Evolutionary conservation across 345 rosid species (phyloP), one percentile per base, ranked within the genome.

Genomic region (Ceriops tagal): DNA sequence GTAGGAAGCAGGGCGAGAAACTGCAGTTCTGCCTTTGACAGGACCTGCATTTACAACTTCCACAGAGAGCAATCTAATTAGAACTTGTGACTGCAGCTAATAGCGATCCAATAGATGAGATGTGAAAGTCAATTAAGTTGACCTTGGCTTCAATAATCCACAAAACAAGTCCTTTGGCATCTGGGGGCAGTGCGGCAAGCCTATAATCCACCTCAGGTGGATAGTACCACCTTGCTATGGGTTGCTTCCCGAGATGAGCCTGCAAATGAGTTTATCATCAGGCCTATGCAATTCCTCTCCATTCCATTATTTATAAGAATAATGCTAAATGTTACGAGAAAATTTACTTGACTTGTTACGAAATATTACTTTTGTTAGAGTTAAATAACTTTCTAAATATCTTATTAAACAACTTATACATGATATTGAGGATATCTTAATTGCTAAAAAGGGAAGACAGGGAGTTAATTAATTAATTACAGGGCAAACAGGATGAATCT

Each of bases 91-190:
- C 5, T 43, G 49, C 19, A 43, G 15, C 46, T 39, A 39, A 11
- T 8, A 7, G 37, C 37, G 37, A 9, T 39, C 49, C 19, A 11
- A 43, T 13, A 3, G 49, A 43, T 43, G 18, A 43, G 49, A 43
- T 43, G 46, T 9, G 46, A 39, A 43, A 43, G 49, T 43, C 49
- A 34, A 15, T 31, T 6, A 60, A 16, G 26, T 24, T 63, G 19
- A 86, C 96, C 98, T 91, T 89, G 77, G 98, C 98, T 84, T 93
- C 98, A 56, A 89, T 78, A 55, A 91, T 64, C 97, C 98, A 93
- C 55, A 93, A 86, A 0, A 93, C 80, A 27, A 93, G 96, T 65
- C 98, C 96, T 79, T 88, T 91, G 24, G 96, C 98, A 71, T 71
- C 51, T 1, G 91, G 83, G 5, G 97, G 97, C 64, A 89, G 75